Conservation (phyloP, 2,329 filamentous ascomycete genomes). For the Hymenoscyphus occultus region DNA sequence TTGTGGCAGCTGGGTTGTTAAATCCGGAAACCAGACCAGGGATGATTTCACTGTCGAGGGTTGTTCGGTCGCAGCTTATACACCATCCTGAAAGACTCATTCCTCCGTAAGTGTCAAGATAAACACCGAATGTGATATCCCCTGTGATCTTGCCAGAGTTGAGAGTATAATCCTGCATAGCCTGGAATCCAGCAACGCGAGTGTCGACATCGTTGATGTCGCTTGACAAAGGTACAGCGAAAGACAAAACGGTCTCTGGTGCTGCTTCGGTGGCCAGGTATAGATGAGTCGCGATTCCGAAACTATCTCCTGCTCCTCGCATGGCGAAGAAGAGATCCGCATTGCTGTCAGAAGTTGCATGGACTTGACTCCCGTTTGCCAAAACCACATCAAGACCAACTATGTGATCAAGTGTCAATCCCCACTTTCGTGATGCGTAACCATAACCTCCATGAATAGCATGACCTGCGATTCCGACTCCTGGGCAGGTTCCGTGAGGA, state of each 20-base stretch:
- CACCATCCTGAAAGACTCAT: constrained; percentile 42
- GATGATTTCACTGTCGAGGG: constrained; percentile 39
- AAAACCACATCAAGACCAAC: constrained; percentile 48
- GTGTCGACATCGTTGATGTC: constrained; percentile 20
- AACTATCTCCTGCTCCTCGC: constrained; percentile 37
- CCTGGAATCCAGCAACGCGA: constrained; percentile 36
- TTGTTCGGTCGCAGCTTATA: constrained; percentile 37
- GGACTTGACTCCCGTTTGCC: constrained; percentile 33
- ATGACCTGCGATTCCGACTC: constrained; percentile 47
- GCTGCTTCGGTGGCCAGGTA: constrained; percentile 16
- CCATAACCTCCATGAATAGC: constrained; percentile 48
- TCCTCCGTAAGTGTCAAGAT: constrained; percentile 38
- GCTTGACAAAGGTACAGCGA: constrained; percentile 6
- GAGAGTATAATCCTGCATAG: constrained; percentile 41
- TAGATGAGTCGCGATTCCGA: constrained; percentile 37
- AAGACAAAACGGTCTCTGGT: constrained; percentile 17
- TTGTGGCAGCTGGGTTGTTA: constrained; percentile 9
- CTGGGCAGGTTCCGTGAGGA: constrained; percentile 45
- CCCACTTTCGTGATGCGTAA: constrained; percentile 46
- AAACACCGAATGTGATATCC: constrained; percentile 42
- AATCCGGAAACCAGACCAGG: constrained; percentile 41
- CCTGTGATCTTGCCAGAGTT: constrained; percentile 41
- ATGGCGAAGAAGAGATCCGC: constrained; percentile 37
- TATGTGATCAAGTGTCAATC: constrained; percentile 50
- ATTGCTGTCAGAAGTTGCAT: constrained; percentile 27